Conservation (phyloP, 768 basidiomycete genomes). For the Xanthoconium purpureum region DNA sequence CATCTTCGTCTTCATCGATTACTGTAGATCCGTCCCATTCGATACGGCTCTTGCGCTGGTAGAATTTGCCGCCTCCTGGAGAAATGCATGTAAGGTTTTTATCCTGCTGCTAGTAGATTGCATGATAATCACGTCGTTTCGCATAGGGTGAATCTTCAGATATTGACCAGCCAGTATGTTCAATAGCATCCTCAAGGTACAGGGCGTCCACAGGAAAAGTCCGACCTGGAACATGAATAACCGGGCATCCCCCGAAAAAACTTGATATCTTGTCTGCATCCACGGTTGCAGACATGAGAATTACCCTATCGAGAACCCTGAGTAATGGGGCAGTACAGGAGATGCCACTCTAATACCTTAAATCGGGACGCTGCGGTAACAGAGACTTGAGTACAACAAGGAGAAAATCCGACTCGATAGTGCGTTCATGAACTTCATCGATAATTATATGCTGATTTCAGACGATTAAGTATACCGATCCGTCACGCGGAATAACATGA, state of each 20-base stretch:
- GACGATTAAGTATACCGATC: not conserved
- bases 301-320: slow-evolving; percentile 50
- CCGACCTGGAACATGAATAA: slow-evolving; percentile 85
- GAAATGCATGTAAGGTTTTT: not conserved
- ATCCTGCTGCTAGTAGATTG: not conserved
- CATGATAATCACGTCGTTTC: slow-evolving; percentile 51
- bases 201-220: slow-evolving; percentile 88
- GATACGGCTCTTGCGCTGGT: slow-evolving; percentile 53
- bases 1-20: slow-evolving; percentile 65
- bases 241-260: slow-evolving; percentile 86
- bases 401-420: slow-evolving; percentile 96
- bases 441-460: slow-evolving; percentile 80
- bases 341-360: slow-evolving; percentile 58
- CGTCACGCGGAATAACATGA: not conserved
- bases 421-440: slow-evolving; percentile 97
- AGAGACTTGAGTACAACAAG: slow-evolving; percentile 89
- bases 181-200: slow-evolving; percentile 90
- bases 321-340: slow-evolving; percentile 1
- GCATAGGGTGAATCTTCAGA: slow-evolving; percentile 81
- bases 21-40: slow-evolving; percentile 81
- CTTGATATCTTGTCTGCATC: slow-evolving; percentile 86
- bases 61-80: slow-evolving; percentile 61
- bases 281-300: slow-evolving; percentile 96
- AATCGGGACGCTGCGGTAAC: slow-evolving; percentile 66
- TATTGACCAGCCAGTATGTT: slow-evolving; percentile 76